Evolutionary conservation across 768 basidiomycete genomes (phyloP).

Genomic region (Boletus pseudo-olivaceus): DNA sequence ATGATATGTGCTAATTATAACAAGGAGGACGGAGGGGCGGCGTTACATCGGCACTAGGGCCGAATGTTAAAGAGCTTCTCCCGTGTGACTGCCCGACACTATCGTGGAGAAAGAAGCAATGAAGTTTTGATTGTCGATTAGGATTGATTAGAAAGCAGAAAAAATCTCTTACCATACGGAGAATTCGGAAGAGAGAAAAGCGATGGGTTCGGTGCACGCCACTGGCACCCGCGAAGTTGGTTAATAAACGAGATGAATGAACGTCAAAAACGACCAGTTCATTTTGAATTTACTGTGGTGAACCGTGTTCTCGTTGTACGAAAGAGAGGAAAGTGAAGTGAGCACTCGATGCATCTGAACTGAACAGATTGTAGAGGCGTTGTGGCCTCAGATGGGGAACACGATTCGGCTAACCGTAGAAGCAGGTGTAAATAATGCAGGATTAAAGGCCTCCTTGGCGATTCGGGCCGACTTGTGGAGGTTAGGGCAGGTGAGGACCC

Average conservation of each 20-base stretch:
- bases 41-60: background rate
- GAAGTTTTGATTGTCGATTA: background rate
- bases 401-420: background rate
- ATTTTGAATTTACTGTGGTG: background rate
- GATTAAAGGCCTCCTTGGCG: background rate
- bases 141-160: background rate
- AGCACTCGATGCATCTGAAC: too few species aligned
- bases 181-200: background rate
- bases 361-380: background rate
- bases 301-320: background rate
- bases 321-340: background rate
- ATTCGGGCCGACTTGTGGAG: background rate
- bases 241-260: background rate
- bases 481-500: background rate
- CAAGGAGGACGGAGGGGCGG: background rate
- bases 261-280: too few species aligned
- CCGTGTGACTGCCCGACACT: conserved; percentile 6
- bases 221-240: too few species aligned
- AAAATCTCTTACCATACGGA: background rate
- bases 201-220: background rate
- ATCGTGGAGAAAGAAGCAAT: conserved; percentile 15
- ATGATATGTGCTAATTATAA: background rate
- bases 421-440: background rate
- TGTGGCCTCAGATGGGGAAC: background rate
- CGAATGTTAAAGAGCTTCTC: background rate